Evolutionary conservation across 78 protist species (phyloP), one percentile per base, ranked within the genome.

Genomic region (Emiliania huxleyi): DNA sequence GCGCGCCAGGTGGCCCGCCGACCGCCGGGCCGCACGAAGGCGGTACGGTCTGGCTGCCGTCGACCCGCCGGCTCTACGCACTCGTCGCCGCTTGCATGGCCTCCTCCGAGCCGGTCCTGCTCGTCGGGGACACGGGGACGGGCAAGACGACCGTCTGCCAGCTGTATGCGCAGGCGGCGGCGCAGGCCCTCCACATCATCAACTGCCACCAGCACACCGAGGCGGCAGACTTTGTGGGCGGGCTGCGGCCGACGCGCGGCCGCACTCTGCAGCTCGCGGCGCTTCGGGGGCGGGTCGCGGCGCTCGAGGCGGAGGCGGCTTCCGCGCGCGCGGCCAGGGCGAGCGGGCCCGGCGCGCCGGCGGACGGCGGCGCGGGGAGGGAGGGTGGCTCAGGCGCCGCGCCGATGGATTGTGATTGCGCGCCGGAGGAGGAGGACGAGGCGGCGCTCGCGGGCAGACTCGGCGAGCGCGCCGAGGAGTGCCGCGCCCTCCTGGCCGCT

Each of bases 171-270:
- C 56, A 81, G 38, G 89, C 89, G 4, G 22, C 5, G 38, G 35
- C 49, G 2, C 95, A 71, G 29, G 38, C 22, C n/a, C 96, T 99
- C 6, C 95, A 71, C 90, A 96, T 96, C 75, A 69, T 99, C 92
- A 98, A 98, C 90, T 98, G 99, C 94, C 99, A 99, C 94, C 99
- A 98, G 92, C 96, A 98, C 97, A 98, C 99, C 15, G 99, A 99
- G 84, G 95, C 99, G 23, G 84, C 99, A 0, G 99, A 99, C 95
- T 97, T 99, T 79, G 22, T 99, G 23, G 99, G 99, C 38, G 96
- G 97, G 29, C 79, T 97, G 11, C 96, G 99, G 6, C 99, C 99
- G 38, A 97, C 94, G 8, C 98, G 99, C 25, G 96, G 97, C 29
- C 83, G 93, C 49, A 93, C 85, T 0, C n/a, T 77, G 19, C 49